phyloP scores from a whole-genome alignment of 495 filamentous ascomycete species.

The Penicillium arizonense region DNA sequence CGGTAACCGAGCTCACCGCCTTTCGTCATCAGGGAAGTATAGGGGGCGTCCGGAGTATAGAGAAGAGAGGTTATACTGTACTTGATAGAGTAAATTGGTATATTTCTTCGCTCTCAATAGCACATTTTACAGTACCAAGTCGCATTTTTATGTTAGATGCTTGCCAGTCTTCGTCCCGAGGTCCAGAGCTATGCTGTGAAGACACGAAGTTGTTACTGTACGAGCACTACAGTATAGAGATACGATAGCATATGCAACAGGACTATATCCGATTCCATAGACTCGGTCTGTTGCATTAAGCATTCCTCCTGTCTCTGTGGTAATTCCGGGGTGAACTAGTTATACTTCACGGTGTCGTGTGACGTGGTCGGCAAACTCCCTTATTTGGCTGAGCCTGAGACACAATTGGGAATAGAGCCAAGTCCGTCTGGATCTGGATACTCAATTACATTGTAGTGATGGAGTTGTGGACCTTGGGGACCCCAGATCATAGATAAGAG shows the following conservation, averaged over 20 bases:
- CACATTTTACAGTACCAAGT: no score
- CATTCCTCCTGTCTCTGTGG: neutral
- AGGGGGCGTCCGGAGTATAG: neutral
- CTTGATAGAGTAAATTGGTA: no score
- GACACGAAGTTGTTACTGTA: no score
- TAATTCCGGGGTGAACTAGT: neutral
- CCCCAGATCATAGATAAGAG: no score
- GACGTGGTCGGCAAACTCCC: conserved; percentile 1
- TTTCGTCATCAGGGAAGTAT: neutral
- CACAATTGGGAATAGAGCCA: conserved; percentile 48
- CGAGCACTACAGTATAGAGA: neutral
- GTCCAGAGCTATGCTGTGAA: no score
- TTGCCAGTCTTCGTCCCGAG: no score
- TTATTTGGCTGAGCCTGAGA: conserved; percentile 37
- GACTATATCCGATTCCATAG: no score
- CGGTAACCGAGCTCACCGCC: conserved; percentile 25
- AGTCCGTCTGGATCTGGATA: neutral
- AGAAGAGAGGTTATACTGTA: neutral
- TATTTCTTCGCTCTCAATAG: no score
- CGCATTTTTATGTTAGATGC: no score
- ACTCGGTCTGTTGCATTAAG: neutral
- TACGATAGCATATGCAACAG: neutral
- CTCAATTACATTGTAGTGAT: neutral
- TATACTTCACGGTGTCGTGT: conserved; percentile 3
- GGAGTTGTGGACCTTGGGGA: no score